A percentile compares a stretch with the other conserved stretches of the same genome.
Evolutionary conservation across 202 grass and related monocot genomes (phyloP).

Genomic region (Carex arenaria): DNA sequence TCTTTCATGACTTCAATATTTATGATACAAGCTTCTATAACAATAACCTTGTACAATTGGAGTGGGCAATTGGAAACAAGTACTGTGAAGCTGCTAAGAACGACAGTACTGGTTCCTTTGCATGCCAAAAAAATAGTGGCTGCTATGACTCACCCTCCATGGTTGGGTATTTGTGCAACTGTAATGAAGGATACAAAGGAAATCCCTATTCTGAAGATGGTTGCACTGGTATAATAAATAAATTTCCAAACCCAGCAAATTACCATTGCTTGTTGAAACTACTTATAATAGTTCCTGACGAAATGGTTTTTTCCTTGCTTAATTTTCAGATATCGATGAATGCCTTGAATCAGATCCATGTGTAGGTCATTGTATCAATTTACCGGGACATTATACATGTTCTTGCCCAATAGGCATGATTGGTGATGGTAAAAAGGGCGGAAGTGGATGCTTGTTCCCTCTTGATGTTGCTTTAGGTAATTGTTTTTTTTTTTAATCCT

Average conservation of each 20-base stretch:
- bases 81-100: neutral
- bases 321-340: constrained; percentile 29
- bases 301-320: neutral
- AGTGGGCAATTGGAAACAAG: constrained; percentile 34
- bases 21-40: neutral
- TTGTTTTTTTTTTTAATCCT: neutral
- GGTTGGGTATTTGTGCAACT: constrained; percentile 38
- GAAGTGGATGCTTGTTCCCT: constrained; percentile 10
- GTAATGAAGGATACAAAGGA: constrained; percentile 24
- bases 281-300: neutral
- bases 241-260: neutral
- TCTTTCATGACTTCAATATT: neutral
- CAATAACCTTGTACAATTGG: constrained; percentile 23
- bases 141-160: constrained; percentile 30
- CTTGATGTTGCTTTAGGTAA: constrained; percentile 26
- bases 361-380: constrained; percentile 31
- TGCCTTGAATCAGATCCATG: constrained; percentile 17
- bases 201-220: constrained; percentile 43
- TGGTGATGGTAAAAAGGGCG: constrained; percentile 24
- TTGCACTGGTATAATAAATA: constrained; percentile 30
- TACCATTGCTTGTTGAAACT: neutral
- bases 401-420: constrained; percentile 29
- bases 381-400: constrained; percentile 18
- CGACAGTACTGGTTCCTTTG: neutral
- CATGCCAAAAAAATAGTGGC: constrained; percentile 18